Evolutionary conservation across 176 grass and related monocot species (phyloP).

Genomic region (Panicum miliaceum): DNA sequence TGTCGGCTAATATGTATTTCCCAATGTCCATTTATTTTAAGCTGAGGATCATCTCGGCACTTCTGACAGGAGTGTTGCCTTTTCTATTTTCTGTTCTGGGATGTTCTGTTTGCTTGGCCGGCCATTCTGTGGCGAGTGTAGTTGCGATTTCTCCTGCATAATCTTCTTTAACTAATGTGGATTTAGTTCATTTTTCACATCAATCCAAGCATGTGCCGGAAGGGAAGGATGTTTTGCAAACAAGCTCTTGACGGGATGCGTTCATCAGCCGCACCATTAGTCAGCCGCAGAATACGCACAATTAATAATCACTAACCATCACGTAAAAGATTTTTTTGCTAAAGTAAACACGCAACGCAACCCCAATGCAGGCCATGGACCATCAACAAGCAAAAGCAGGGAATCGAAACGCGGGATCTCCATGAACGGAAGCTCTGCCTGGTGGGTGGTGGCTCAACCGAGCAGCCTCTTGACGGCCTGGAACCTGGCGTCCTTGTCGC

Average conservation of each 20-base stretch:
- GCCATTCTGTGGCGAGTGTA: no score
- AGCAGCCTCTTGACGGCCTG: constrained; percentile 60
- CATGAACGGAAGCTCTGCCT: not conserved
- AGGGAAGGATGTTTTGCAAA: not conserved
- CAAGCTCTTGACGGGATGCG: not conserved
- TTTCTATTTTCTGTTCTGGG: no score
- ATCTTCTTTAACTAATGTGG: no score
- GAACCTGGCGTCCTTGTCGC: constrained; percentile 70
- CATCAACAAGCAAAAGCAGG: not conserved
- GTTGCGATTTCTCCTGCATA: no score
- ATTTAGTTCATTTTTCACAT: no score
- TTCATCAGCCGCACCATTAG: not conserved
- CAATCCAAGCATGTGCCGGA: no score
- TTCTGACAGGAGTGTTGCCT: no score
- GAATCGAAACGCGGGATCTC: not conserved
- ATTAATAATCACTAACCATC: not conserved
- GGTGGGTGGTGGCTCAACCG: not conserved
- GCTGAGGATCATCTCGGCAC: no score
- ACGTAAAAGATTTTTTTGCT: not conserved
- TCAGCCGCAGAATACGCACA: not conserved
- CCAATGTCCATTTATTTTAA: no score
- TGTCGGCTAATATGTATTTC: no score
- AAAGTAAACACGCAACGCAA: not conserved
- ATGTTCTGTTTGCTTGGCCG: no score
- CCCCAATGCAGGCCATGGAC: not conserved